These are phyloP conservation scores for Hemileia vastatrix DNA, from an alignment of 1,284 basidiomycete genomes.

Conservation along the genomic window DNA sequence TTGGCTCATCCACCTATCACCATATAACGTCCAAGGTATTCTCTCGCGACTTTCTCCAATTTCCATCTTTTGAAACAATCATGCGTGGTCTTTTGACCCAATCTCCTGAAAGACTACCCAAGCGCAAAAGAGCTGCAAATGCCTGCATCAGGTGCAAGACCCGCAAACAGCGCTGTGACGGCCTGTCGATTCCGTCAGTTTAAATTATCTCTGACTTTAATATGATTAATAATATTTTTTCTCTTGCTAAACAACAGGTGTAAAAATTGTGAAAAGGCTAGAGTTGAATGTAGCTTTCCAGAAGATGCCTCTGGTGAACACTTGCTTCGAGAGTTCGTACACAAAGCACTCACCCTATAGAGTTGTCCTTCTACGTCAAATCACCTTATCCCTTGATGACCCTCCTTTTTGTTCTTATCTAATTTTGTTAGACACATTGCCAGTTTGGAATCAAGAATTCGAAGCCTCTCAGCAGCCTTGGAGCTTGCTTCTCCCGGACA, in stretches of 20 bases:
- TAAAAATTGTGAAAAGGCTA: slow-evolving; percentile 12
- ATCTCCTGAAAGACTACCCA: not conserved
- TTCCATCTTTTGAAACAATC: no score
- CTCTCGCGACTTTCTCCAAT: no score
- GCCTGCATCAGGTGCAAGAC: slow-evolving; percentile 16
- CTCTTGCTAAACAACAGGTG: not conserved
- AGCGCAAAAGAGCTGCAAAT: slow-evolving; percentile 17
- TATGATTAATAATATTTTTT: not conserved
- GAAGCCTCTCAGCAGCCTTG: slow-evolving; percentile 8
- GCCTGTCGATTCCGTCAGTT: slow-evolving; percentile 12
- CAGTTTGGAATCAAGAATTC: slow-evolving; percentile 6
- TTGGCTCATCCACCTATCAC: no score
- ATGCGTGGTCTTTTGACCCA: no score
- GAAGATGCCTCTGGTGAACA: slow-evolving; percentile 17
- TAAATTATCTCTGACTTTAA: not conserved
- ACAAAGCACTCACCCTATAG: no score
- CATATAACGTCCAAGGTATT: no score
- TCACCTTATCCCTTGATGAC: no score
- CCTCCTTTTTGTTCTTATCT: no score
- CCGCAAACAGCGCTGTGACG: slow-evolving; percentile 18
- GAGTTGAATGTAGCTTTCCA: slow-evolving; percentile 13
- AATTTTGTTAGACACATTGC: slow-evolving; percentile 2
- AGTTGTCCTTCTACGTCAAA: no score
- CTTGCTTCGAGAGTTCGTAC: slow-evolving; percentile 7
- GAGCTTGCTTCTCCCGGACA: not conserved